Conservation (phyloP, 2,329 filamentous ascomycete species). For the Colletotrichum cordylinicola region DNA sequence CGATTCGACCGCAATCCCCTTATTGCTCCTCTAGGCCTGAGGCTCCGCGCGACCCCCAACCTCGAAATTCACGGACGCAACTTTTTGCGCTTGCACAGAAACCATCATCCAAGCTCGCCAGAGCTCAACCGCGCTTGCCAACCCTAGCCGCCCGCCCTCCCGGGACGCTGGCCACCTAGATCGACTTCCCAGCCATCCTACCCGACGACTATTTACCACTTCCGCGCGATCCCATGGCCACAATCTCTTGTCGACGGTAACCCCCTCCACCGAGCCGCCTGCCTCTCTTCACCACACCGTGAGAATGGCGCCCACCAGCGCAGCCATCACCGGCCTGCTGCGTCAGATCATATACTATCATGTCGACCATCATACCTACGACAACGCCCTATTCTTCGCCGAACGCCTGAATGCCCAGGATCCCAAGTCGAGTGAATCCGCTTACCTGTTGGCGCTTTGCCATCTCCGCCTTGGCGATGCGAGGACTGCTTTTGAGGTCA, state of each 20-base stretch:
- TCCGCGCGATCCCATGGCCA: constrained; percentile 17
- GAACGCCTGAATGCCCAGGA: constrained; percentile 87
- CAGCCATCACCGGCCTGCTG: constrained; percentile 56
- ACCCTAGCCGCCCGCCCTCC: background rate
- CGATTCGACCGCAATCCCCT: background rate
- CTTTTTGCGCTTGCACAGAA: constrained; percentile 13
- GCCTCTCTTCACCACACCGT: background rate
- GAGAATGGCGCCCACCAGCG: constrained; percentile 59
- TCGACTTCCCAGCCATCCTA: constrained; percentile 1
- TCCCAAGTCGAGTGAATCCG: constrained; percentile 77
- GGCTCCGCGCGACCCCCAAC: constrained; percentile 7
- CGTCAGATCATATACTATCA: constrained; percentile 69
- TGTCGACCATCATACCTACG: constrained; percentile 87
- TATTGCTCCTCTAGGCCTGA: background rate
- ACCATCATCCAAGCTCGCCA: constrained; percentile 9
- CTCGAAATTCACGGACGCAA: constrained; percentile 22
- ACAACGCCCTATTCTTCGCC: constrained; percentile 93
- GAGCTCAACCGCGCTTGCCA: constrained; percentile 2
- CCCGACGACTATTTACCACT: background rate
- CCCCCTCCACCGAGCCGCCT: background rate
- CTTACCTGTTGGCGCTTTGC: constrained; percentile 84
- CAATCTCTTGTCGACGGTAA: constrained; percentile 17
- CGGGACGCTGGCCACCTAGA: background rate
- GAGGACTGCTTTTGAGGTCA: constrained; percentile 85
- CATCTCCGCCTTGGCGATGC: constrained; percentile 83